Base-by-base conservation (phyloP, 1,284 basidiomycete genomes). In the Anthracocystis walkeri region DNA sequence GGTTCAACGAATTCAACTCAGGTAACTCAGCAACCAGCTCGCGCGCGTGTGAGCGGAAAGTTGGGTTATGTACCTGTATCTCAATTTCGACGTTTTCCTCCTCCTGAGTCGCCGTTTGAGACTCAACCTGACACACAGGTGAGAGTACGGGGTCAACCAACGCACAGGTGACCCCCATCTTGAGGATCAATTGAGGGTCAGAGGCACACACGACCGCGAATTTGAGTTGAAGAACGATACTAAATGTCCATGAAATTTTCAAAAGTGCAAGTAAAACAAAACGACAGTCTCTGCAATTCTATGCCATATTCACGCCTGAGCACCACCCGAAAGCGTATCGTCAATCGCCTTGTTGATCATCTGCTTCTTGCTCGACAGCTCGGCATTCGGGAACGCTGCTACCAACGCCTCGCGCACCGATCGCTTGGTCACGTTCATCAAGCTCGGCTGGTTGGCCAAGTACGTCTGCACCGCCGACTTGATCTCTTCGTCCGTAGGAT, bases 361-460 rank as follows among this genome's bases (percentile, higher is more conserved):
- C 38, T 69, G 73, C 63, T 82, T 83, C 55, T 77, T 72, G 21
- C 38, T 33, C 18, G 62, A 31, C 41, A 84, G 66, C 29, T 80
- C 77, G 16, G 82, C 83, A 40, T 85, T 82, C 16, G 82, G 82
- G 73, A 83, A 83, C n/a, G 78, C 65, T 6, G 65, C 77, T n/a
- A 65, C 63, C 46, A 85, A 54, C 7, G 82, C 83, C 40, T 82
- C 79, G 7, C 83, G 70, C 35, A 82, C 82, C 50, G 77, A 63
- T 25, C 83, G 78, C 75, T 85, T 85, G 16, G 82, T 84, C 27
- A 85, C 82, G 14, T 68, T 72, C 73, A 80, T 83, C 65, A 85
- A 66, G 35, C 81, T 82, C 45, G 82, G 54, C 65, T 85, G 83
- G n/a, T 76, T 68, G 5, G 82, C 83, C 25, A 85, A 70, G 50